Conservation (phyloP, 805 yeast species). For the Zygoascus ofunaensis region DNA sequence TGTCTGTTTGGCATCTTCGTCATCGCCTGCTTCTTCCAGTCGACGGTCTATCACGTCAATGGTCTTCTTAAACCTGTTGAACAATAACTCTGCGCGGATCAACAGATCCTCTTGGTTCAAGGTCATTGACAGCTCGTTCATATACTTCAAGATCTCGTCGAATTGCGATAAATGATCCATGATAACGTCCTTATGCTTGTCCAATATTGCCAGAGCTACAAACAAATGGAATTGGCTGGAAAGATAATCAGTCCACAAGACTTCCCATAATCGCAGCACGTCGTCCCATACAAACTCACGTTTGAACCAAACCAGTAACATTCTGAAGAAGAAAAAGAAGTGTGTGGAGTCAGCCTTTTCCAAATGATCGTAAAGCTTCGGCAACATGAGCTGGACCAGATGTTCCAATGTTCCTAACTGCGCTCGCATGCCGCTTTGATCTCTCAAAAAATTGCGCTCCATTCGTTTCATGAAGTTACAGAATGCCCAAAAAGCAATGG, state of each 20-base stretch:
- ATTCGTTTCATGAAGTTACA: slow-evolving; percentile 80
- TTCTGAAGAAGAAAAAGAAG: slow-evolving; percentile 86
- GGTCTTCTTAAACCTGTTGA: slow-evolving; percentile 70
- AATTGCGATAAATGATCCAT: slow-evolving; percentile 64
- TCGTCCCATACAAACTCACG: slow-evolving; percentile 79
- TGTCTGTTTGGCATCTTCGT: slow-evolving; percentile 10
- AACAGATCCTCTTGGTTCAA: slow-evolving; percentile 68
- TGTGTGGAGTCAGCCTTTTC: slow-evolving; percentile 83
- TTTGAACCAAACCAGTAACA: slow-evolving; percentile 92
- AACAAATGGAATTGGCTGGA: slow-evolving; percentile 83
- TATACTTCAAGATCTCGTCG: slow-evolving; percentile 86
- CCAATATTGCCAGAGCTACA: slow-evolving; percentile 80
- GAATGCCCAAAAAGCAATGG: slow-evolving; percentile 82
- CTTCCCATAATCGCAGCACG: slow-evolving; percentile 81
- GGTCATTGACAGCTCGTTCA: slow-evolving; percentile 78
- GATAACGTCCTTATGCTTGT: slow-evolving; percentile 73
- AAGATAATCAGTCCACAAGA: slow-evolving; percentile 78
- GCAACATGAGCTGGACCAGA: slow-evolving; percentile 82
- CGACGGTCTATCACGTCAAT: slow-evolving; percentile 60
- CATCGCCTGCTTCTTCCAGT: slow-evolving; percentile 14
- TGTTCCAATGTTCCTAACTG: slow-evolving; percentile 81
- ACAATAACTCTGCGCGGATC: slow-evolving; percentile 76
- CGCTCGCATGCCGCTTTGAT: slow-evolving; percentile 85
- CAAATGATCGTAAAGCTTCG: slow-evolving; percentile 71
- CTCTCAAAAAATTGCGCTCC: slow-evolving; percentile 89